Conservation (phyloP, 148 eudicot species). For the Chenopodium suecicum region DNA sequence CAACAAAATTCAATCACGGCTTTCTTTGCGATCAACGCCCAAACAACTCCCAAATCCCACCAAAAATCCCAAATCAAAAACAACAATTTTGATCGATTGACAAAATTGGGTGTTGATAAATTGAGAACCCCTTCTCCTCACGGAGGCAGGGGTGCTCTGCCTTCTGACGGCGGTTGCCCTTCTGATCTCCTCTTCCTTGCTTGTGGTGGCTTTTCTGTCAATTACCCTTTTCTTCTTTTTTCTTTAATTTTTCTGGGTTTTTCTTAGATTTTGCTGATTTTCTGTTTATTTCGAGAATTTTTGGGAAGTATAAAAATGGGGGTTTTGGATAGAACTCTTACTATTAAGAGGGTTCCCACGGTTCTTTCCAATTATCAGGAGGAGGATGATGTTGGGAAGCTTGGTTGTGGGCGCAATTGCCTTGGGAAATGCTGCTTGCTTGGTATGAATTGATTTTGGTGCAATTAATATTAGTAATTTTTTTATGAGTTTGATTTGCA, state of each 20-base stretch:
- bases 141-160: constrained; percentile 94
- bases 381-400: constrained; percentile 19
- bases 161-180: constrained; percentile 85
- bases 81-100: constrained; percentile 10
- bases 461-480: neutral
- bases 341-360: constrained; percentile 39
- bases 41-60: constrained; percentile 11
- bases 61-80: neutral
- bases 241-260: constrained; percentile 17
- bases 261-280: constrained; percentile 23
- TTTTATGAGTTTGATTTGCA: neutral
- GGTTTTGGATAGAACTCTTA: constrained; percentile 30
- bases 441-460: constrained; percentile 24
- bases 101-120: constrained; percentile 11
- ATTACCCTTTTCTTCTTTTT: constrained; percentile 24
- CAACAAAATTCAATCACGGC: constrained; percentile 37
- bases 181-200: constrained; percentile 89
- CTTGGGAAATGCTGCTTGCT: constrained; percentile 54
- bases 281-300: constrained; percentile 1
- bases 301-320: constrained; percentile 23
- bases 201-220: constrained; percentile 40
- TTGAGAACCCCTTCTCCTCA: constrained; percentile 63
- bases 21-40: constrained; percentile 22
- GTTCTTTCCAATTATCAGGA: constrained; percentile 35
- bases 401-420: constrained; percentile 60